Percentiles rank a stretch among this genome's conserved stretches.
phyloP scores from a whole-genome alignment of 768 basidiomycete species.

The Tephrocybe sp. region DNA sequence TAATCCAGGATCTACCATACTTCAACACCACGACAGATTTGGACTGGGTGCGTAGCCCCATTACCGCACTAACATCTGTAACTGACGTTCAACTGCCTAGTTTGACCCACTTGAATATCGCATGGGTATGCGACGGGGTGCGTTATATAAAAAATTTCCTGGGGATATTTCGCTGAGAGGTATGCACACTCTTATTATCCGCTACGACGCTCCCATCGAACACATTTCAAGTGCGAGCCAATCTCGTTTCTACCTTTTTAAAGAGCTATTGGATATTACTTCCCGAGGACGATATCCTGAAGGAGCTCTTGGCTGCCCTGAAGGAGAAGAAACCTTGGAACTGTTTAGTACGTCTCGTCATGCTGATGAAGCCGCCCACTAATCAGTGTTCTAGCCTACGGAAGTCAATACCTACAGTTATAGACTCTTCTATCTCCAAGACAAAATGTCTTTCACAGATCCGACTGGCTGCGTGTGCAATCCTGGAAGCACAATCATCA shows the following conservation, averaged over 20 bases:
- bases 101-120: neutral
- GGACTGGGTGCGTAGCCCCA: no score
- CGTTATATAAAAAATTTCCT: neutral
- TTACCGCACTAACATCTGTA: no score
- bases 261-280: neutral
- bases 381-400: no score
- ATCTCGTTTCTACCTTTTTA: neutral
- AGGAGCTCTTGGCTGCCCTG: neutral
- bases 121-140: neutral
- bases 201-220: neutral
- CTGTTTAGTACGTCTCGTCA: neutral
- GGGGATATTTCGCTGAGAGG: neutral
- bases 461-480: no score
- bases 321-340: neutral
- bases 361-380: no score
- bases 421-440: no score
- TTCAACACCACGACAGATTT: no score
- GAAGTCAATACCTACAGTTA: no score
- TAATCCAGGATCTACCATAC: no score
- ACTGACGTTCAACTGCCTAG: no score
- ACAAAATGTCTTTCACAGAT: no score
- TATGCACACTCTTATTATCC: neutral
- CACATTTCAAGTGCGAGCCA: neutral
- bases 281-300: neutral
- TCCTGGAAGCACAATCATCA: no score